These are phyloP conservation scores for Scheffersomyces cryptocercus DNA, from an alignment of 1,139 yeast species.

Conservation along the genomic window DNA sequence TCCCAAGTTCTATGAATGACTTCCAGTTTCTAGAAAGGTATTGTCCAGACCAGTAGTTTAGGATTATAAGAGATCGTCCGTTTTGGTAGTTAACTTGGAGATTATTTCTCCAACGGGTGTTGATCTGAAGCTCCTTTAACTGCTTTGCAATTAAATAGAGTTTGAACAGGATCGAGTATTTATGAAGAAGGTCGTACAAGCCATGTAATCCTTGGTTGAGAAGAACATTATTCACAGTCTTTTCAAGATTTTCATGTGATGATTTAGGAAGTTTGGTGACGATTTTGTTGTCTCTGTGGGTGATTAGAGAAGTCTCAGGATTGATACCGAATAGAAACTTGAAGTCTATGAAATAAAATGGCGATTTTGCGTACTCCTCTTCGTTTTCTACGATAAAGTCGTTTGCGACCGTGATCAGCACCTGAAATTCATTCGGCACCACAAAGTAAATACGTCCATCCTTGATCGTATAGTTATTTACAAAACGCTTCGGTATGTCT, in stretches of 20 bases:
- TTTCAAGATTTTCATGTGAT: slow-evolving; percentile 52
- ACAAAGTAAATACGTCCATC: slow-evolving; percentile 77
- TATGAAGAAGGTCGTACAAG: slow-evolving; percentile 66
- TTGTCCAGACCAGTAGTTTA: slow-evolving; percentile 71
- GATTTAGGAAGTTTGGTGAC: slow-evolving; percentile 33
- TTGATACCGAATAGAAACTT: slow-evolving; percentile 57
- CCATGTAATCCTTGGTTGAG: slow-evolving; percentile 55
- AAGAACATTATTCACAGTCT: slow-evolving; percentile 57
- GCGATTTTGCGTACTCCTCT: slow-evolving; percentile 47
- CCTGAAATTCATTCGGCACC: slow-evolving; percentile 66
- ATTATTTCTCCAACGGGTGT: slow-evolving; percentile 63
- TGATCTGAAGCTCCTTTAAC: slow-evolving; percentile 51
- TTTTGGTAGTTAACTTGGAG: slow-evolving; percentile 68
- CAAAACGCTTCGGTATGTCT: slow-evolving; percentile 62
- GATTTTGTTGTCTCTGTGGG: slow-evolving; percentile 27
- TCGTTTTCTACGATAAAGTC: slow-evolving; percentile 50
- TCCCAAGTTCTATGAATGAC: slow-evolving; percentile 65
- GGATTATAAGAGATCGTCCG: slow-evolving; percentile 57
- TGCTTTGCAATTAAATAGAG: slow-evolving; percentile 70
- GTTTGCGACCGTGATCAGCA: slow-evolving; percentile 66
- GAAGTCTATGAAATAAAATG: slow-evolving; percentile 78
- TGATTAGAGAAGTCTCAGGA: slow-evolving; percentile 34
- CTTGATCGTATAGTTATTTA: slow-evolving; percentile 56
- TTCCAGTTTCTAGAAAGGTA: slow-evolving; percentile 37
- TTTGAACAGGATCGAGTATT: slow-evolving; percentile 73